Conservation (phyloP, 495 filamentous ascomycete genomes). For the Platismatia glauca region DNA sequence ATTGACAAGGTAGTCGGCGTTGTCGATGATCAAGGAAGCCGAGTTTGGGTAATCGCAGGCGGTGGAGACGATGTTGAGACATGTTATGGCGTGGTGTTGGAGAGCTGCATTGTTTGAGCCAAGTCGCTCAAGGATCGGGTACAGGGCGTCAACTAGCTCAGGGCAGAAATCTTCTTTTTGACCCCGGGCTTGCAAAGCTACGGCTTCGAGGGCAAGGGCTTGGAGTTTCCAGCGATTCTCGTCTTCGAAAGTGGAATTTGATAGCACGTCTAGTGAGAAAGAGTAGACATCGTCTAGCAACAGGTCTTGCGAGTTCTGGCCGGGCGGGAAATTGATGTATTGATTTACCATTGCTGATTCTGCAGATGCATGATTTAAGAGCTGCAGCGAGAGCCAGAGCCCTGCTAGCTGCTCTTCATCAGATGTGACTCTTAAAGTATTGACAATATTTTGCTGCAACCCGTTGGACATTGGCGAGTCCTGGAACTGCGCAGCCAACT, state of each 20-base stretch:
- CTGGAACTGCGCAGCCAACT: slow-evolving; percentile 36
- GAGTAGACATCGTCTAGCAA: slow-evolving; percentile 74
- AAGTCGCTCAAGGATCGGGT: slow-evolving; percentile 79
- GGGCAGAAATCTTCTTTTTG: slow-evolving; percentile 61
- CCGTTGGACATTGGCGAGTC: slow-evolving; percentile 12
- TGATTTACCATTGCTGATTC: slow-evolving; percentile 52
- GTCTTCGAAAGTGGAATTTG: slow-evolving; percentile 38
- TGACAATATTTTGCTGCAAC: slow-evolving; percentile 50
- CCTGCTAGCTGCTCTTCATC: slow-evolving; percentile 54
- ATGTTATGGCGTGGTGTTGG: slow-evolving; percentile 73
- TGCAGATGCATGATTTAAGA: slow-evolving; percentile 46
- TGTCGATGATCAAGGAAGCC: slow-evolving; percentile 75
- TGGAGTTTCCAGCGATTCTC: slow-evolving; percentile 57
- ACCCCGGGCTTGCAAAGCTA: slow-evolving; percentile 62
- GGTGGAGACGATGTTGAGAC: slow-evolving; percentile 66
- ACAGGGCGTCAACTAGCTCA: slow-evolving; percentile 85
- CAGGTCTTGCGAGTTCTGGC: slow-evolving; percentile 39
- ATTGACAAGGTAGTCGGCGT: slow-evolving; percentile 95
- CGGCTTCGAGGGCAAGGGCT: slow-evolving; percentile 64
- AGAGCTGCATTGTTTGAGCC: slow-evolving; percentile 60
- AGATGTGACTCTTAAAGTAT: slow-evolving; percentile 45
- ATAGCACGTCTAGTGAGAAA: slow-evolving; percentile 58
- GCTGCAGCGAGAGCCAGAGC: slow-evolving; percentile 73
- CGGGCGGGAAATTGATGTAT: slow-evolving; percentile 49
- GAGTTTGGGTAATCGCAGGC: slow-evolving; percentile 68